Conservation (phyloP, 1,284 basidiomycete genomes). For the Cutaneotrichosporon cyanovorans region DNA sequence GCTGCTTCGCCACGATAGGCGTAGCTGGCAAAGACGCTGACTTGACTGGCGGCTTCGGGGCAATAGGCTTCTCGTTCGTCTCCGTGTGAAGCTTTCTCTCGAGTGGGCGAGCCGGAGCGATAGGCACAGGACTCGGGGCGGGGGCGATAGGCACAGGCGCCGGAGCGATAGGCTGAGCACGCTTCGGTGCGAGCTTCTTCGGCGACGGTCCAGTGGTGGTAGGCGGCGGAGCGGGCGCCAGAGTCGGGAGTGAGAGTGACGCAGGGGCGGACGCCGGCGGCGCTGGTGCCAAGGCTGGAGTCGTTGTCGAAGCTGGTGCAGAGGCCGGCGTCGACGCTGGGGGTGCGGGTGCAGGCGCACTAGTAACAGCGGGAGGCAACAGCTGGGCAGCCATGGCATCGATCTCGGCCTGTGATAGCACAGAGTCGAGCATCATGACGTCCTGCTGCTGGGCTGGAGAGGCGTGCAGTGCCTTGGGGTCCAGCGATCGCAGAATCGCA, state of each 20-base stretch:
- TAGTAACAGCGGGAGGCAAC: not conserved
- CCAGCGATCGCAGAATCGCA: conserved; percentile 7
- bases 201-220: not conserved
- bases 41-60: not conserved
- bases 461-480: conserved; percentile 19
- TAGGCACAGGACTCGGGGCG: not conserved
- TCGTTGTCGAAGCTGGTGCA: not conserved
- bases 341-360: conserved; percentile 3
- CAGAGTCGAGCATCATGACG: conserved; percentile 23
- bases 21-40: not conserved
- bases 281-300: not conserved
- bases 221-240: not conserved
- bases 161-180: not conserved
- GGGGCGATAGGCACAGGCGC: not conserved
- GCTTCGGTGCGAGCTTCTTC: not conserved
- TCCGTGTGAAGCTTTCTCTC: not conserved
- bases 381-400: conserved; percentile 12
- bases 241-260: not conserved
- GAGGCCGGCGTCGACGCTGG: not conserved
- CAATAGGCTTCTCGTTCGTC: not conserved
- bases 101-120: not conserved
- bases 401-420: conserved; percentile 24
- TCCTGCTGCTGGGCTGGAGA: conserved; percentile 8
- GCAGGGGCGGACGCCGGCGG: not conserved
- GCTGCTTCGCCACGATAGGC: not conserved